phyloP scores from a whole-genome alignment of 768 basidiomycete genomes.

The Amanita pallidorosea region DNA sequence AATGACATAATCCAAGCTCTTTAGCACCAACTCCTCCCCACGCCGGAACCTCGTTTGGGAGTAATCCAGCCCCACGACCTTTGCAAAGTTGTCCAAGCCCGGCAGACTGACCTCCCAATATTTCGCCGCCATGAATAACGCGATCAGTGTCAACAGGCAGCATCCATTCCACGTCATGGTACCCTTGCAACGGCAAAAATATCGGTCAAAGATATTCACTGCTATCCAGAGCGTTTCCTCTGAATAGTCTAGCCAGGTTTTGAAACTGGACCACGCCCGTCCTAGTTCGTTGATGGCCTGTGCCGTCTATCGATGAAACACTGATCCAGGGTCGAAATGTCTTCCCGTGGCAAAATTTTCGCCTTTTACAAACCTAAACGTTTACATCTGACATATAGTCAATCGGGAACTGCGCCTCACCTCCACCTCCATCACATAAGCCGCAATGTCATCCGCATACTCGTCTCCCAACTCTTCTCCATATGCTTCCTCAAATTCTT shows the following conservation, averaged over 20 bases:
- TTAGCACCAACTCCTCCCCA: background rate
- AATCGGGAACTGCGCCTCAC: background rate
- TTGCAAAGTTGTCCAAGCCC: background rate
- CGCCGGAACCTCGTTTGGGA: background rate
- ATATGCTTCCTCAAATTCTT: conserved; percentile 4
- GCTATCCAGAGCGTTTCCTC: conserved; percentile 1
- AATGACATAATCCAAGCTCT: background rate
- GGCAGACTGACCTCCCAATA: background rate
- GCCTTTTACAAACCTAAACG: background rate
- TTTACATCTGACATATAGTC: background rate
- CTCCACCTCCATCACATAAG: conserved; percentile 4
- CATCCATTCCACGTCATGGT: background rate
- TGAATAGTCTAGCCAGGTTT: background rate
- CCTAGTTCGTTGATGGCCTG: background rate
- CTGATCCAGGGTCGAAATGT: background rate
- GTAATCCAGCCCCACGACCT: background rate
- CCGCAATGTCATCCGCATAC: background rate
- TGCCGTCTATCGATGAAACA: background rate
- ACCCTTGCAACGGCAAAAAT: background rate
- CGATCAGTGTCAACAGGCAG: background rate
- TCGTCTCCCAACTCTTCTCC: background rate
- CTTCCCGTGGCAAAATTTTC: background rate
- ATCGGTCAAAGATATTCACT: conserved; percentile 1
- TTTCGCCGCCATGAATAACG: background rate
- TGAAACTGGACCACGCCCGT: background rate